phyloP scores from a whole-genome alignment of 495 filamentous ascomycete genomes.

The Podospora conica region DNA sequence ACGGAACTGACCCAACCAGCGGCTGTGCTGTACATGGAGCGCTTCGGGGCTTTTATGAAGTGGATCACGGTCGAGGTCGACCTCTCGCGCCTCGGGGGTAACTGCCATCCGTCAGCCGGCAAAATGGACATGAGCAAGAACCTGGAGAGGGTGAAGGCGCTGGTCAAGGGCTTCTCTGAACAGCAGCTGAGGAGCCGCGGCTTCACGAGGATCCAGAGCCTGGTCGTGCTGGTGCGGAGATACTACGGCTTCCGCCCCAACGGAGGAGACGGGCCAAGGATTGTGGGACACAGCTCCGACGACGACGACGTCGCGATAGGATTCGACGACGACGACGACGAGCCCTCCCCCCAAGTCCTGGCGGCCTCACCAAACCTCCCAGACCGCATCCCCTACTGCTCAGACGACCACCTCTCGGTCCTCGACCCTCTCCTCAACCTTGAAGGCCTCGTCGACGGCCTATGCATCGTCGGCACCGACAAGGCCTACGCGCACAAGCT shows the following conservation, averaged over 20 bases:
- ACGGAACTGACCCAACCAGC: slow-evolving; percentile 6
- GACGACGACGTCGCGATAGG: background rate
- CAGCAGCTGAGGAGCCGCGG: slow-evolving; percentile 12
- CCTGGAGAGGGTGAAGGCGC: slow-evolving; percentile 1
- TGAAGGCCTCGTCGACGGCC: slow-evolving; percentile 12
- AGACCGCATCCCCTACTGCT: slow-evolving; percentile 13
- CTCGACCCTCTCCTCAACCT: slow-evolving; percentile 23
- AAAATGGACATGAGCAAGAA: slow-evolving; percentile 3
- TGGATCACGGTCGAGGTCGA: slow-evolving; percentile 29
- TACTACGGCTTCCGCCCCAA: slow-evolving; percentile 21
- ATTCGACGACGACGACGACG: background rate
- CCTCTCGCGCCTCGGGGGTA: slow-evolving; percentile 21
- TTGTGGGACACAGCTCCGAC: background rate
- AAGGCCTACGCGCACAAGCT: slow-evolving; percentile 17
- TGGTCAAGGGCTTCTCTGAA: slow-evolving; percentile 17
- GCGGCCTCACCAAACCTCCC: background rate
- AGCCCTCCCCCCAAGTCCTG: background rate
- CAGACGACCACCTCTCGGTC: slow-evolving; percentile 14
- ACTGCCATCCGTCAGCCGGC: slow-evolving; percentile 10
- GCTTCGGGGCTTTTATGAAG: slow-evolving; percentile 22
- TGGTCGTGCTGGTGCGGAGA: slow-evolving; percentile 24
- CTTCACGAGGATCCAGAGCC: slow-evolving; percentile 11
- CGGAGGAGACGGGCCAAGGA: background rate
- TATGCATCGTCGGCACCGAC: slow-evolving; percentile 22
- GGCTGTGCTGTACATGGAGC: slow-evolving; percentile 17